These are phyloP conservation scores for Musa schizocarpa DNA, from an alignment of 176 grass and related monocot genomes.

Conservation along the genomic window DNA sequence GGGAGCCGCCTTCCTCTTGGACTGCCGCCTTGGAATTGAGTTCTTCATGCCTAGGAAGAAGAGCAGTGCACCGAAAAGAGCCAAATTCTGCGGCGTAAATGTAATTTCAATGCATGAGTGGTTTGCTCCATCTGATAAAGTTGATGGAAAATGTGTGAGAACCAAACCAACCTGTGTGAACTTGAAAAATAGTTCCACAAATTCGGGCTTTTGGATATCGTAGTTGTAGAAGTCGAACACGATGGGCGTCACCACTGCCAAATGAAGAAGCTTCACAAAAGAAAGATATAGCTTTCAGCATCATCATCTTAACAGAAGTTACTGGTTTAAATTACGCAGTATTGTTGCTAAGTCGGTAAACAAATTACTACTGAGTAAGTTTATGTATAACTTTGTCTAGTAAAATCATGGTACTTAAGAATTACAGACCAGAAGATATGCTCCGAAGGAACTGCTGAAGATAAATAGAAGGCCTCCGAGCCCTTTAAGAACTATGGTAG, in stretches of 20 bases:
- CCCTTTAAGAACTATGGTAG: conserved; percentile 12
- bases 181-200: conserved; percentile 18
- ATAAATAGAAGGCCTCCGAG: conserved; percentile 14
- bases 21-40: conserved; percentile 7
- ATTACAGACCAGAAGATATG: conserved; percentile 10
- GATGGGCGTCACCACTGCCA: conserved; percentile 29
- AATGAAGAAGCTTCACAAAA: conserved; percentile 25
- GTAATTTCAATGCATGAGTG: neutral
- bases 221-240: conserved; percentile 44
- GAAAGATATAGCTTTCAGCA: neutral
- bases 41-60: conserved; percentile 39
- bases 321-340: no score
- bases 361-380: no score
- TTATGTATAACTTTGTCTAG: neutral
- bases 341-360: no score
- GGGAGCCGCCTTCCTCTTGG: conserved; percentile 3
- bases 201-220: conserved; percentile 19
- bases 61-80: conserved; percentile 21
- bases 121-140: neutral
- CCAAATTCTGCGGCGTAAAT: conserved; percentile 30
- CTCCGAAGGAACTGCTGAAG: conserved; percentile 14
- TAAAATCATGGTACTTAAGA: neutral
- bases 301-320: neutral
- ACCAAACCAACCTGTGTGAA: conserved; percentile 19
- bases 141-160: neutral